Evolutionary conservation across 257 asterid genomes (phyloP).

Genomic region (Fraxinus quadrangulata): DNA sequence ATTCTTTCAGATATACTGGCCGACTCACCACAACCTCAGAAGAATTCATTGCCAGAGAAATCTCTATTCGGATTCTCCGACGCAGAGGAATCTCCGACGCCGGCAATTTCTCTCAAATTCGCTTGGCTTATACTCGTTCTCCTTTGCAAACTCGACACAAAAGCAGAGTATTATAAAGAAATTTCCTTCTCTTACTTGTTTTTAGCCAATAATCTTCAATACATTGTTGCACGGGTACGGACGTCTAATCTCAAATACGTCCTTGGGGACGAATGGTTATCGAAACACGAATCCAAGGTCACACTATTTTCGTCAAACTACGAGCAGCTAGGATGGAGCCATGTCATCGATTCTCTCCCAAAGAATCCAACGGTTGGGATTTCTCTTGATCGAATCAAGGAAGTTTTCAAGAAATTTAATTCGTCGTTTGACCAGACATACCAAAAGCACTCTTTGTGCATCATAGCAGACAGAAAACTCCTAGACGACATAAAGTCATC

Average conservation of each 20-base stretch:
- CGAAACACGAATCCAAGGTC: slow-evolving; percentile 38
- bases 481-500: slow-evolving; percentile 31
- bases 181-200: slow-evolving; percentile 39
- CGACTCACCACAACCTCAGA: slow-evolving; percentile 23
- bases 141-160: slow-evolving; percentile 37
- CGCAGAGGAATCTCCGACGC: slow-evolving; percentile 20
- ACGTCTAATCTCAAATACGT: slow-evolving; percentile 40
- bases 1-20: slow-evolving; percentile 33
- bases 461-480: slow-evolving; percentile 32
- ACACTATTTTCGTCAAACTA: slow-evolving; percentile 30
- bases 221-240: slow-evolving; percentile 26
- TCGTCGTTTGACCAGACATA: slow-evolving; percentile 33
- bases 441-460: slow-evolving; percentile 32
- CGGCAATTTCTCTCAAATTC: slow-evolving; percentile 31
- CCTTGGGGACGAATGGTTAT: slow-evolving; percentile 42
- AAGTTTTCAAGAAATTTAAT: slow-evolving; percentile 36
- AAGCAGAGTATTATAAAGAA: slow-evolving; percentile 42
- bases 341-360: slow-evolving; percentile 30
- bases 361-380: slow-evolving; percentile 21
- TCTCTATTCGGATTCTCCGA: slow-evolving; percentile 26
- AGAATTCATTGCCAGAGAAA: slow-evolving; percentile 21
- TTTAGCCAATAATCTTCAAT: slow-evolving; percentile 42
- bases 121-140: slow-evolving; percentile 36
- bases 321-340: slow-evolving; percentile 41
- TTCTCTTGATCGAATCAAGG: slow-evolving; percentile 28